A percentile compares a stretch with the other conserved stretches of the same genome.
Conservation (phyloP, 495 filamentous ascomycete species). For the Annulohypoxylon bovei region DNA sequence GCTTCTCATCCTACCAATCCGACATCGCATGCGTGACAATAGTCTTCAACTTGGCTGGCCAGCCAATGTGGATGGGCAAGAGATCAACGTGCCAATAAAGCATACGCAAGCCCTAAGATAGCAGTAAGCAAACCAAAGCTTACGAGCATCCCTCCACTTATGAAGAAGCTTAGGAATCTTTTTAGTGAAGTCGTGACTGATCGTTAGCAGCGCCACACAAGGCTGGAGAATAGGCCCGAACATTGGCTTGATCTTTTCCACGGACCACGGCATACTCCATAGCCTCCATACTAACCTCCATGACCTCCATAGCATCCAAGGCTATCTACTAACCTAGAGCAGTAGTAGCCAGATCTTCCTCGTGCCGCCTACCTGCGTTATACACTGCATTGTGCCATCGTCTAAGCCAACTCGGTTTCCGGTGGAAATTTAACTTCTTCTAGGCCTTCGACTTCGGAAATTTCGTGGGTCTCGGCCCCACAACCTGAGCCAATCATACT, state of each 20-base stretch:
- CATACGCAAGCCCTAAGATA: conserved; percentile 30
- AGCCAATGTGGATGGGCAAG: conserved; percentile 39
- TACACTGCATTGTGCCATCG: conserved; percentile 10
- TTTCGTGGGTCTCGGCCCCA: conserved; percentile 22
- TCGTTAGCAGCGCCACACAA: conserved; percentile 33
- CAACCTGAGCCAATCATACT: conserved; percentile 15
- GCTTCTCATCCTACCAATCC: conserved; percentile 26
- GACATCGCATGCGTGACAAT: conserved; percentile 37
- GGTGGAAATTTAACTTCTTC: conserved; percentile 28
- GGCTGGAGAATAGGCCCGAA: conserved; percentile 42
- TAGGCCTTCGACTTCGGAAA: conserved; percentile 26
- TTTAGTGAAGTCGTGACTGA: conserved; percentile 21
- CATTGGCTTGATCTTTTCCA: conserved; percentile 8
- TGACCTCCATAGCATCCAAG: conserved; percentile 8
- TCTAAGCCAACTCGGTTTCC: conserved; percentile 22
- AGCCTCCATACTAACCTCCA: conserved; percentile 26
- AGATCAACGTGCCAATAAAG: conserved; percentile 38
- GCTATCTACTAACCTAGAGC: conserved; percentile 25
- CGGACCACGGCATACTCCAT: background rate
- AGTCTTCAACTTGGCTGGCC: conserved; percentile 33
- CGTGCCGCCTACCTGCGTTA: conserved; percentile 26
- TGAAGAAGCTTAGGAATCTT: conserved; percentile 17
- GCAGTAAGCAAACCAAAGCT: conserved; percentile 37
- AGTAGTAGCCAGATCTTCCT: conserved; percentile 15
- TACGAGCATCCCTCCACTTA: conserved; percentile 25